Evolutionary conservation across 1,284 basidiomycete species (phyloP), one percentile per base, ranked within the genome.

Genomic region (Xanthoconium separans): DNA sequence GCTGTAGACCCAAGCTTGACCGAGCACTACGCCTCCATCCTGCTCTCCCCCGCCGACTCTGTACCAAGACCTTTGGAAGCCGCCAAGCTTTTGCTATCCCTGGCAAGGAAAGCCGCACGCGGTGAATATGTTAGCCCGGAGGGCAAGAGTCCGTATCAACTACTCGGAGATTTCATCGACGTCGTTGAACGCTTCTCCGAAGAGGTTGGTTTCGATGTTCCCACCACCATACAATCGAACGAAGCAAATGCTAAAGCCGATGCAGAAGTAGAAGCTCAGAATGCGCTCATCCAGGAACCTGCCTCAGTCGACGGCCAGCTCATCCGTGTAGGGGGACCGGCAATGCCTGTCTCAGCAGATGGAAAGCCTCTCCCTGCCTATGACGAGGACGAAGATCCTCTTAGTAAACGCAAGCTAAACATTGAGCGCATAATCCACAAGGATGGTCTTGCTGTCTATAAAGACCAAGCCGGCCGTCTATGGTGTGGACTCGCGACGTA

Each of bases 401-500:
- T 77, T n/a, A 89, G 80, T 67, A 58, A 77, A 0, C 77, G 80
- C n/a, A 89, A 83, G 62, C 79, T 98, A 48, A 93, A 98, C 65
- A 87, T 99, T 47, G 93, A 95, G 62, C 76, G 77, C 24, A 89
- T 99, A 58, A 83, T 99, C 36, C 82, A 83, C 39, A 82, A 85
- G 50, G 94, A 98, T 62, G 97, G 96, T 9, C 76, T 99, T 34
- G 80, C 79, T 5, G 76, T 93, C 15, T 99, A 97, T 73, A 93
- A 93, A 65, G 97, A 99, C 71, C 96, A 99, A 74, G 93, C 95
- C 1, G 97, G 97, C 11, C 84, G 93, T 34, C 75, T 99, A 13
- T 99, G 95, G 95, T 93, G 94, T 5, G 96, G 96, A 0, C 73
- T 99, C 36, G 96, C 96, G 4, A 98, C 96, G 1, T 99, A 97